Percentiles rank a stretch among this genome's conserved stretches.
Evolutionary conservation across 345 rosid species (phyloP).

Genomic region (Tarenaya hassleriana): DNA sequence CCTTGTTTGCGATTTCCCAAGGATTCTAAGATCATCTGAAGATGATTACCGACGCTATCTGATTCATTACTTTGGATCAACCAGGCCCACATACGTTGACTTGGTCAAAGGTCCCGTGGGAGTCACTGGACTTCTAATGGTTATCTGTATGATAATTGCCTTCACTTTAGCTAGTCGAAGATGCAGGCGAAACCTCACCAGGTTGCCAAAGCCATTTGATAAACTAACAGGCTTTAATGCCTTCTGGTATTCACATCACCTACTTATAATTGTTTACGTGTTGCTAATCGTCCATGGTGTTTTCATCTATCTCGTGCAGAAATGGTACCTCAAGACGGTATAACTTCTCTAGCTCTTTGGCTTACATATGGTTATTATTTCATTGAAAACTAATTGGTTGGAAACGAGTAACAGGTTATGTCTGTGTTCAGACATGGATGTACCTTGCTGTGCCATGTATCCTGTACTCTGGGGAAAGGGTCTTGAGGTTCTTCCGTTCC

Average conservation of each 20-base stretch:
- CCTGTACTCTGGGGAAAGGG: conserved; percentile 82
- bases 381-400: neutral
- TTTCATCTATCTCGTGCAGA: conserved; percentile 60
- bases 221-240: conserved; percentile 93
- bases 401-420: conserved; percentile 1
- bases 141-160: conserved; percentile 65
- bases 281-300: conserved; percentile 68
- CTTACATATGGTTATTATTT: neutral
- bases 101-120: conserved; percentile 65
- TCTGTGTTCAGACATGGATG: conserved; percentile 75
- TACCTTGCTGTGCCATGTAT: conserved; percentile 79
- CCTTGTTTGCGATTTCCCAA: conserved; percentile 86
- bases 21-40: conserved; percentile 40
- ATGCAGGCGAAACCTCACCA: conserved; percentile 67
- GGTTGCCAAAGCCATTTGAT: conserved; percentile 83
- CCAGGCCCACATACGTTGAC: conserved; percentile 56
- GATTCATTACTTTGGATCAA: conserved; percentile 45
- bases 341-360: conserved; percentile 1
- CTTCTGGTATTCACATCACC: conserved; percentile 96
- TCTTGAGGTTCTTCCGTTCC: conserved; percentile 81
- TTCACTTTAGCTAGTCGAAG: conserved; percentile 75
- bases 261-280: conserved; percentile 62
- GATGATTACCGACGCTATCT: conserved; percentile 24
- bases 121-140: conserved; percentile 76
- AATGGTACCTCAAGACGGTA: conserved; percentile 87